These are phyloP conservation scores for Apiospora kogelbergensis DNA, from an alignment of 2,329 filamentous ascomycete species.

Conservation along the genomic window DNA sequence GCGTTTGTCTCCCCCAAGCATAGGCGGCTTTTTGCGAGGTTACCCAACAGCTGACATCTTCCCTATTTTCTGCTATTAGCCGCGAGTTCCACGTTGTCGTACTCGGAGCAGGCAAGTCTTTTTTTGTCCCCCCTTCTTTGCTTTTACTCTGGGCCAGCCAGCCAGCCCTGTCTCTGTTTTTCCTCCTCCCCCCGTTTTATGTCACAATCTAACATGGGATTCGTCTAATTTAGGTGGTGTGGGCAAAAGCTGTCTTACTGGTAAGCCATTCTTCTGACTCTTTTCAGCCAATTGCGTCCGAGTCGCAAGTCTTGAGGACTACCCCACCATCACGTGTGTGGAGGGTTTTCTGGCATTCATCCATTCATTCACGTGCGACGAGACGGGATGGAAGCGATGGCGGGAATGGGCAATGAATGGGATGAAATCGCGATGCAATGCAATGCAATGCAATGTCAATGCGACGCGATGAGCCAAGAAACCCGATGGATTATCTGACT, in stretches of 20 bases:
- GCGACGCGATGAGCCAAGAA: not conserved
- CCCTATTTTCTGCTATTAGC: slow-evolving; percentile 39
- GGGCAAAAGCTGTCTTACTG: slow-evolving; percentile 89
- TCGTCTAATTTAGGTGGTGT: slow-evolving; percentile 65
- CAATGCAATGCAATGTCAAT: not conserved
- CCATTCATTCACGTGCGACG: not conserved
- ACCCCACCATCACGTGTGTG: slow-evolving; percentile 21
- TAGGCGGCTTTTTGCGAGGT: not conserved
- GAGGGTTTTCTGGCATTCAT: slow-evolving; percentile 4
- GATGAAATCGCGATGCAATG: not conserved
- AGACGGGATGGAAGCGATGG: not conserved
- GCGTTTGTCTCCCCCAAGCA: not conserved
- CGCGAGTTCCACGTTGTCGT: slow-evolving; percentile 83
- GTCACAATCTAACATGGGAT: slow-evolving; percentile 10
- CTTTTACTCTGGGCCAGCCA: slow-evolving; percentile 1
- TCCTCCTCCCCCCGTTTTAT: slow-evolving; percentile 17
- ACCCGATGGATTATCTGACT: slow-evolving; percentile 19
- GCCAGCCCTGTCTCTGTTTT: slow-evolving; percentile 14
- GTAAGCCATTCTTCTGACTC: slow-evolving; percentile 45
- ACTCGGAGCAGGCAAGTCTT: slow-evolving; percentile 68
- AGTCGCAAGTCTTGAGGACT: slow-evolving; percentile 4
- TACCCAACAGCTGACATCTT: slow-evolving; percentile 23
- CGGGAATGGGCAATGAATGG: not conserved
- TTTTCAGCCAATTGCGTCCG: not conserved
- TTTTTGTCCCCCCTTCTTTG: slow-evolving; percentile 4